Evolutionary conservation across 129 eudicot genomes (phyloP).

Genomic region (Sambucus nigra): DNA sequence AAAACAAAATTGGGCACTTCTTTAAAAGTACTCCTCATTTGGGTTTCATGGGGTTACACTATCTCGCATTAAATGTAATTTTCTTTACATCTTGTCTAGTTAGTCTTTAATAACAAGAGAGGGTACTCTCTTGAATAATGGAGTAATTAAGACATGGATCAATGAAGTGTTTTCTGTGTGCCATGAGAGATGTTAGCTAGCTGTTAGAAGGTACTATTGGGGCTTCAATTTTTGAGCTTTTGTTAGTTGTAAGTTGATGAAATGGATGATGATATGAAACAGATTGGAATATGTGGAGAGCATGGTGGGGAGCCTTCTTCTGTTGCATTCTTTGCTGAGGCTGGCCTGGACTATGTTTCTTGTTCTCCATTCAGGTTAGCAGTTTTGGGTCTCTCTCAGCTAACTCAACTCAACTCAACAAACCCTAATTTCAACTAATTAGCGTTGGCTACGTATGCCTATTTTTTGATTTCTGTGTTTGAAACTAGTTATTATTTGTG

Average conservation of each 20-base stretch:
- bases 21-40: too few species aligned
- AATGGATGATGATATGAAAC: slow-evolving; percentile 14
- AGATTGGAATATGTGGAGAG: slow-evolving; percentile 98
- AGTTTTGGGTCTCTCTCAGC: too few species aligned
- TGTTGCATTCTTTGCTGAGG: slow-evolving; percentile 86
- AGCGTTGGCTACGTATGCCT: neutral
- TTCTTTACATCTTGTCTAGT: too few species aligned
- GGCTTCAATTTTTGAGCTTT: neutral
- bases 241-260: neutral
- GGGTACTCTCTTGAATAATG: too few species aligned
- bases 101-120: too few species aligned
- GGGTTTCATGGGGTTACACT: too few species aligned
- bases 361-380: slow-evolving; percentile 99
- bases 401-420: neutral
- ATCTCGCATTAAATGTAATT: too few species aligned
- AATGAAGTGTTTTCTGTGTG: neutral
- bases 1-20: too few species aligned
- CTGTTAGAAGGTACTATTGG: neutral
- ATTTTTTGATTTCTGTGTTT: neutral
- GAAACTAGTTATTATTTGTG: neutral
- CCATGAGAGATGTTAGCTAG: neutral
- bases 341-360: slow-evolving; percentile 87
- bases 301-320: slow-evolving; percentile 99
- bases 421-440: neutral
- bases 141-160: too few species aligned